Evolutionary conservation across 1,284 basidiomycete genomes (phyloP).

Genomic region (Rhodotorula sp.): DNA sequence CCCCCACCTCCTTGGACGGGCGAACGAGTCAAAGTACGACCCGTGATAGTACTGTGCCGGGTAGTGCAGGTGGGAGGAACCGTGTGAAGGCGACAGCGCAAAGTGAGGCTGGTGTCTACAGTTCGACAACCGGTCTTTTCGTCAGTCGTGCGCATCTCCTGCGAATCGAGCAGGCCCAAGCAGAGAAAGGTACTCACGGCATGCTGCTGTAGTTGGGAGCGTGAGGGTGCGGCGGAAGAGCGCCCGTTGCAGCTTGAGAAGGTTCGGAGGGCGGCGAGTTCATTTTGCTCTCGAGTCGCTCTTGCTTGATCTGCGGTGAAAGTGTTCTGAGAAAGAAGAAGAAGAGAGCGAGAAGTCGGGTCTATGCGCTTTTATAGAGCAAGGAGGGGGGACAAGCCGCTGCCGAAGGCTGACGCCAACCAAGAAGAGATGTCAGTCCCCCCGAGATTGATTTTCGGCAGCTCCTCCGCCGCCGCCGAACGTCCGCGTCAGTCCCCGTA

Average conservation of each 20-base stretch:
- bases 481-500: background rate
- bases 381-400: background rate
- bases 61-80: background rate
- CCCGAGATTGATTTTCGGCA: background rate
- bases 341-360: background rate
- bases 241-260: background rate
- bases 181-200: background rate
- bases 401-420: background rate
- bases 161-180: background rate
- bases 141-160: background rate
- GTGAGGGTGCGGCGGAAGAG: background rate
- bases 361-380: background rate
- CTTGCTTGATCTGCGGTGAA: background rate
- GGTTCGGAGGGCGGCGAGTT: background rate
- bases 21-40: background rate
- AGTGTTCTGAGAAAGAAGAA: background rate
- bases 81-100: background rate
- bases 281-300: background rate
- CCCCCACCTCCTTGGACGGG: background rate
- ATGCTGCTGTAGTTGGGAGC: no score
- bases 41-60: background rate
- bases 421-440: background rate
- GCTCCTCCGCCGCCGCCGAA: background rate
- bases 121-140: background rate
- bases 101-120: background rate